Evolutionary conservation across 805 yeast genomes (phyloP).

Genomic region (Wickerhamomyces silvicola): DNA sequence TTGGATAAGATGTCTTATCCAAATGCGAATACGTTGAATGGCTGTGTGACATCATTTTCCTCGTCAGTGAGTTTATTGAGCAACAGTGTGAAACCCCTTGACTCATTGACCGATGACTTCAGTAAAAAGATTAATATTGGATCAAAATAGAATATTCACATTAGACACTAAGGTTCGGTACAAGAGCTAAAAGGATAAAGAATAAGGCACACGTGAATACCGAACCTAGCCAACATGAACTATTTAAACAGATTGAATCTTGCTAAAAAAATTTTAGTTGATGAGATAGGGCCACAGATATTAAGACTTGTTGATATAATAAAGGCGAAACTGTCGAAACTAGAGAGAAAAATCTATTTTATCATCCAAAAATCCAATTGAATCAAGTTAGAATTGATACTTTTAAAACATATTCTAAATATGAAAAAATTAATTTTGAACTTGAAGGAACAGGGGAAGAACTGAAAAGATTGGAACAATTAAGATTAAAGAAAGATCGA

Average conservation of each 20-base stretch:
- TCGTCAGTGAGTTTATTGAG: constrained; percentile 29
- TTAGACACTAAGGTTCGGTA: constrained; percentile 48
- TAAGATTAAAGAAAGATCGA: constrained; percentile 38
- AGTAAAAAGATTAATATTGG: constrained; percentile 32
- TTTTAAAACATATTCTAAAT: constrained; percentile 17
- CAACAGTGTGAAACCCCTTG: constrained; percentile 27
- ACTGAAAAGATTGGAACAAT: constrained; percentile 30
- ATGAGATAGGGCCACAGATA: constrained; percentile 38
- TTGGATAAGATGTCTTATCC: constrained; percentile 14
- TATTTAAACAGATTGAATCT: constrained; percentile 34
- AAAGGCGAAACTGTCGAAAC: constrained; percentile 26
- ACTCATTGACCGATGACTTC: constrained; percentile 31
- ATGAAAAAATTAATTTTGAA: constrained; percentile 13
- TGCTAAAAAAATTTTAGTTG: constrained; percentile 31
- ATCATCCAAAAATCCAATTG: constrained; percentile 32
- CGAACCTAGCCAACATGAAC: too few relatives aligned
- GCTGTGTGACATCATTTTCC: constrained; percentile 28
- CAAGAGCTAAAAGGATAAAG: too few relatives aligned
- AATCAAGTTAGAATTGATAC: constrained; percentile 33
- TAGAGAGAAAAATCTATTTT: constrained; percentile 29
- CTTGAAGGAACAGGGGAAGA: constrained; percentile 28
- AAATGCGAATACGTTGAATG: constrained; percentile 13
- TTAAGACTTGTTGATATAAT: constrained; percentile 25
- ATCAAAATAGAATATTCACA: constrained; percentile 42
- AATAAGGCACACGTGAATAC: too few relatives aligned